These are phyloP conservation scores for Pittosporum tobira DNA, from an alignment of 129 eudicot genomes.

Conservation along the genomic window DNA sequence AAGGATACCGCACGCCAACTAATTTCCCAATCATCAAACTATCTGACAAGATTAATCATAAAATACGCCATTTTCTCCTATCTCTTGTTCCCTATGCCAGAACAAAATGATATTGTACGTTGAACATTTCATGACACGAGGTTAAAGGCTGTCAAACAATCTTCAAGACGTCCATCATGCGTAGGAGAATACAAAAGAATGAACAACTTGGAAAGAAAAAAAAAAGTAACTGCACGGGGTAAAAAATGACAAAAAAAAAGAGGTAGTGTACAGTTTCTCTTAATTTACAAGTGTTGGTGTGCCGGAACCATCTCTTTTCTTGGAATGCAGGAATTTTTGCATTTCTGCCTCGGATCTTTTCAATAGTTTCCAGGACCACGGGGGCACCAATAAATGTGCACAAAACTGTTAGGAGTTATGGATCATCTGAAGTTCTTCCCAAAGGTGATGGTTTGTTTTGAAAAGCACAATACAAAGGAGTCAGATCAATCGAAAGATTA, in stretches of 20 bases:
- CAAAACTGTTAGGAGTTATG: slow-evolving; percentile 6
- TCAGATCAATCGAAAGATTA: slow-evolving; percentile 24
- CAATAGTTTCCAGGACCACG: neutral
- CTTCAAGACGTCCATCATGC: neutral
- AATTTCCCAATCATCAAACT: no score
- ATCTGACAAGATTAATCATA: no score
- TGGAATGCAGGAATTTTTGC: slow-evolving; percentile 11
- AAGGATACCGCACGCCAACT: no score
- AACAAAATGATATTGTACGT: neutral
- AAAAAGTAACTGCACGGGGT: slow-evolving; percentile 15
- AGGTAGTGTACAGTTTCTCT: slow-evolving; percentile 15
- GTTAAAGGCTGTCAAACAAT: neutral
- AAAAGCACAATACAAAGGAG: slow-evolving; percentile 11
- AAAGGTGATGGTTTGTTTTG: neutral
- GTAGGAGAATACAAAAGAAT: neutral
- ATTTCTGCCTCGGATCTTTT: neutral
- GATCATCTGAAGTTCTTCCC: slow-evolving; percentile 9
- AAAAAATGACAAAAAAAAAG: slow-evolving; percentile 2
- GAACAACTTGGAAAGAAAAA: neutral
- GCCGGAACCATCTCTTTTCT: slow-evolving; percentile 12
- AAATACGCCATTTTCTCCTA: no score
- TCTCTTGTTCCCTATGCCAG: no score
- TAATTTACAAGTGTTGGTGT: slow-evolving; percentile 19
- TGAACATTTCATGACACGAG: neutral
- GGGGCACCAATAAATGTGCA: neutral